Percentiles rank a stretch among this genome's conserved stretches.
Conservation (phyloP, 306 rosid genomes). For the Rosa chinensis region DNA sequence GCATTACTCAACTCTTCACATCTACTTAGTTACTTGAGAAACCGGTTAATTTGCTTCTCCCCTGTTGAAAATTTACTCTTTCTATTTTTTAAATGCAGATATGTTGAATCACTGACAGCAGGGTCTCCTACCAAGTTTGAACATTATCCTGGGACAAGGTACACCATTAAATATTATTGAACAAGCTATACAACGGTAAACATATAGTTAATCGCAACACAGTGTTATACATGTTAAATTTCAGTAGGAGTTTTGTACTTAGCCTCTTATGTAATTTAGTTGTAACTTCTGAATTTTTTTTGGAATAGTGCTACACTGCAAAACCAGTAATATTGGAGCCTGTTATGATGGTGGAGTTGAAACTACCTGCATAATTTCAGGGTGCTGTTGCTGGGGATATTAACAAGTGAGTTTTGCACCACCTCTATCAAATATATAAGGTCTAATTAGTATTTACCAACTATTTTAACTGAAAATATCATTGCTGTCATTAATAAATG, state of each 20-base stretch:
- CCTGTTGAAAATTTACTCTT: not conserved
- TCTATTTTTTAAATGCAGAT: conserved; percentile 41
- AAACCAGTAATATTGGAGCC: conserved; percentile 93
- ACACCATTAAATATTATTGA: conserved; percentile 69
- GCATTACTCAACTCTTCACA: not conserved
- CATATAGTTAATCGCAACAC: too few relatives aligned
- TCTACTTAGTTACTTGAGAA: not conserved
- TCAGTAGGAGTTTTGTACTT: too few relatives aligned
- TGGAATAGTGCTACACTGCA: conserved; percentile 71
- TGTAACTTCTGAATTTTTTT: conserved; percentile 1
- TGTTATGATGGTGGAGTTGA: conserved; percentile 82
- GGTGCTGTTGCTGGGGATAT: too few relatives aligned
- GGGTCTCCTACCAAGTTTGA: conserved; percentile 77
- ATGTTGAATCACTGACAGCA: conserved; percentile 79
- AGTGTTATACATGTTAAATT: too few relatives aligned
- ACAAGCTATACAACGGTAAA: conserved; percentile 49
- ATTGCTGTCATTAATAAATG: too few relatives aligned
- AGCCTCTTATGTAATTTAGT: too few relatives aligned
- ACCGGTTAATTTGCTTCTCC: not conserved
- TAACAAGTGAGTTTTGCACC: too few relatives aligned
- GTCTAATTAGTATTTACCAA: too few relatives aligned
- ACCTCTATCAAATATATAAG: too few relatives aligned
- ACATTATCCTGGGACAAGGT: conserved; percentile 88
- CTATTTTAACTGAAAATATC: too few relatives aligned
- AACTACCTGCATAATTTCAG: conserved; percentile 74